phyloP scores from a whole-genome alignment of 1,284 basidiomycete genomes.

The Cystobasidiaceae sp. region DNA sequence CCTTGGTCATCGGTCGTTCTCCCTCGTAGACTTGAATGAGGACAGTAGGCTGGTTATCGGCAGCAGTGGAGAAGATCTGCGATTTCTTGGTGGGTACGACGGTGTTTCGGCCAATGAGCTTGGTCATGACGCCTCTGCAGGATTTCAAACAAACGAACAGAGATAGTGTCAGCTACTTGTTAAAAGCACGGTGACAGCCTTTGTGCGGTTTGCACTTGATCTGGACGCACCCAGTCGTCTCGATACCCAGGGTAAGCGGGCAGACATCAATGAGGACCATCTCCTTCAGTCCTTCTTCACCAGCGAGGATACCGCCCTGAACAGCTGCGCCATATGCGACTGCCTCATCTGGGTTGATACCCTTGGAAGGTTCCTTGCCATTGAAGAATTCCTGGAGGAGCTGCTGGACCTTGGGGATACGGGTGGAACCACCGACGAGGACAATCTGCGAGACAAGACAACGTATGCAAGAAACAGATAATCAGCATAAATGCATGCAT shows the following conservation, averaged over 20 bases:
- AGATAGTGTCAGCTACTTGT: neutral
- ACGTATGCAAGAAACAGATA: slow-evolving; percentile 14
- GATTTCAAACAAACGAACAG: too few species aligned
- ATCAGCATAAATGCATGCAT: neutral
- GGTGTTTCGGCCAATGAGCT: slow-evolving; percentile 72
- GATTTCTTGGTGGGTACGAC: slow-evolving; percentile 99
- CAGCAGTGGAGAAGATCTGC: slow-evolving; percentile 97
- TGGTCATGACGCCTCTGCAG: slow-evolving; percentile 65
- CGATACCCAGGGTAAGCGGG: slow-evolving; percentile 92
- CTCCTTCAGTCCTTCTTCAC: slow-evolving; percentile 96
- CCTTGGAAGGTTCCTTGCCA: slow-evolving; percentile 66
- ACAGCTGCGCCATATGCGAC: slow-evolving; percentile 96
- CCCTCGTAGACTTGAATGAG: slow-evolving; percentile 99
- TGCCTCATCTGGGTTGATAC: slow-evolving; percentile 99
- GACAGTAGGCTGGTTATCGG: slow-evolving; percentile 98
- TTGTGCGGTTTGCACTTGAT: too few species aligned
- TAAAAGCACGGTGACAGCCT: too few species aligned
- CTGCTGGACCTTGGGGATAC: slow-evolving; percentile 97
- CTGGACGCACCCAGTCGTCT: slow-evolving; percentile 99
- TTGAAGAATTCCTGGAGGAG: slow-evolving; percentile 87
- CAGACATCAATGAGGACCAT: slow-evolving; percentile 94
- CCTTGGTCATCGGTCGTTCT: slow-evolving; percentile 98
- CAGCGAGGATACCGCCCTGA: slow-evolving; percentile 96
- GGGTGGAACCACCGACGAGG: slow-evolving; percentile 94
- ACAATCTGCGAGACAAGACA: slow-evolving; percentile 43